These are phyloP conservation scores for Setaria viridis DNA, from an alignment of 202 grass and related monocot species.

Conservation along the genomic window DNA sequence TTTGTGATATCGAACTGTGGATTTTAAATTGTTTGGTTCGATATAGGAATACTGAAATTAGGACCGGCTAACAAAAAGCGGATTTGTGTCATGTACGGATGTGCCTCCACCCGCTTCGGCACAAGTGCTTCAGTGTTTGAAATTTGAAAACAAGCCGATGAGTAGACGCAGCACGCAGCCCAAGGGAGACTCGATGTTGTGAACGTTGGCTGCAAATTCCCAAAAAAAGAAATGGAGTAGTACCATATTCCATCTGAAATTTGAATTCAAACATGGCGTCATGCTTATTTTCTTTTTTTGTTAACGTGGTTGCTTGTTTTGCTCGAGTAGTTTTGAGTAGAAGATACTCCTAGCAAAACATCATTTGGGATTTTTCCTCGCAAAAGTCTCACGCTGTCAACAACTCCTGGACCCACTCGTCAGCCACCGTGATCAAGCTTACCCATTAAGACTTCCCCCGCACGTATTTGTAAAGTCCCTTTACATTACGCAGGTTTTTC, in stretches of 20 bases:
- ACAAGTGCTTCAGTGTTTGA: neutral
- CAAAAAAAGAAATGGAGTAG: too few relatives aligned
- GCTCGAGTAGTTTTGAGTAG: neutral
- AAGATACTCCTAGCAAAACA: neutral
- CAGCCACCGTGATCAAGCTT: neutral
- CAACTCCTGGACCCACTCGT: constrained; percentile 1
- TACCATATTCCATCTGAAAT: neutral
- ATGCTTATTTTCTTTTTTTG: neutral
- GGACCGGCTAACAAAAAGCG: neutral
- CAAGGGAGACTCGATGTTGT: neutral
- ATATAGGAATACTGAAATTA: neutral
- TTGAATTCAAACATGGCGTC: neutral
- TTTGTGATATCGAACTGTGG: neutral
- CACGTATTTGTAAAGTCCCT: neutral
- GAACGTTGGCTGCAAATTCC: neutral
- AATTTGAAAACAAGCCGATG: neutral
- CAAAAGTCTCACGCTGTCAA: neutral
- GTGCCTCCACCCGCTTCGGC: neutral
- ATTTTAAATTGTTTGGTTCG: neutral
- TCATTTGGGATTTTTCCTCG: neutral
- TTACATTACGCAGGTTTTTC: constrained; percentile 23
- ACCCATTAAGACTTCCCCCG: neutral
- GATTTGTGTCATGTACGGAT: neutral
- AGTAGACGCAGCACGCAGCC: neutral
- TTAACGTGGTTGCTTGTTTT: neutral